Conservation (phyloP, 805 yeast species). For the Phaffomyces opuntiae region DNA sequence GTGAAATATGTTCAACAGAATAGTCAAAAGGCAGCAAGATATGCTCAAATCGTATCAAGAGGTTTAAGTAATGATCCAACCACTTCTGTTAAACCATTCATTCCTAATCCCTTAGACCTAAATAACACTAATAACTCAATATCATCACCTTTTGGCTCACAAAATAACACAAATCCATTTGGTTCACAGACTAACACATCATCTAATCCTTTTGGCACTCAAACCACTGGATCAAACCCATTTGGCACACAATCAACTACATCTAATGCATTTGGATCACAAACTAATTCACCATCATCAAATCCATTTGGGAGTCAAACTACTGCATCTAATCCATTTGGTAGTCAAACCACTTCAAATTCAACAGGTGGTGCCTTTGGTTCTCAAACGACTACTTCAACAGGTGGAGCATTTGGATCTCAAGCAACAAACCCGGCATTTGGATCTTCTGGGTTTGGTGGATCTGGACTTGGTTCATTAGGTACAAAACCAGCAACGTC, state of each 20-base stretch:
- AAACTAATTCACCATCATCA: neutral
- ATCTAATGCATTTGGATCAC: neutral
- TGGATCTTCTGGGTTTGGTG: constrained; percentile 11
- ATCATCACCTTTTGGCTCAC: constrained; percentile 10
- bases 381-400: constrained; percentile 3
- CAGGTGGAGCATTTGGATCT: constrained; percentile 14
- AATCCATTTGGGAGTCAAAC: neutral
- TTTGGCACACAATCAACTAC: neutral
- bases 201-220: neutral
- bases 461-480: neutral
- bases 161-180: constrained; percentile 6
- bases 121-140: constrained; percentile 11
- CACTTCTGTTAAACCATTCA: constrained; percentile 25
- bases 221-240: neutral
- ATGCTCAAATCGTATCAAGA: constrained; percentile 40
- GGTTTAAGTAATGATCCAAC: constrained; percentile 23
- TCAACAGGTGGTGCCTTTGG: constrained; percentile 15
- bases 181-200: constrained; percentile 1
- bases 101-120: constrained; percentile 28
- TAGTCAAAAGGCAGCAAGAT: constrained; percentile 47
- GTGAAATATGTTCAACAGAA: constrained; percentile 31
- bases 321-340: constrained; percentile 1
- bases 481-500: neutral
- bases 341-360: constrained; percentile 1
- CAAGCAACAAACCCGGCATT: constrained; percentile 7